Base-by-base conservation (phyloP, 2,329 filamentous ascomycete genomes). In the Geosmithia putterillii region DNA sequence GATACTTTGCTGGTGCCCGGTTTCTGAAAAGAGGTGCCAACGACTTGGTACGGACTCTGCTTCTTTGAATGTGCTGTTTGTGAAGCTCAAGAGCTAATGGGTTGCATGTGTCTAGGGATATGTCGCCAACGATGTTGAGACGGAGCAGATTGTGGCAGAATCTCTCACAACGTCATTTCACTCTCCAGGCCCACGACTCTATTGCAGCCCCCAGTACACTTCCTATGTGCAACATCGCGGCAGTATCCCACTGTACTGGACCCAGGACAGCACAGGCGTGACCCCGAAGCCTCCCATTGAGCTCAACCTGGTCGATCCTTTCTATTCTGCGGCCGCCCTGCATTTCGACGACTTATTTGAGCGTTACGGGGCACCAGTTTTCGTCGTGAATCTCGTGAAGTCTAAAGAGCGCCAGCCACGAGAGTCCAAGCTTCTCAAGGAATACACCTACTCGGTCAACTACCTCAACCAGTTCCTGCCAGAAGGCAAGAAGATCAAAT, bases 41-140 rank as follows among this genome's bases (percentile, higher is more conserved):
- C 55, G 92, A 98, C 59, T 60, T 89, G 45, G 69, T 71, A 62
- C 40, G 57, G 50, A 40, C 14, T 25, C 12, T 23, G 7, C 23
- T 19, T 28, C 9, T 14, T 40, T 3, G 38, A 3, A 14, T 19
- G 7, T 25, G 23, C 23, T 25, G 10, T 25, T 10, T 25, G 23
- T 32, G 28, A 32, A 32, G 28, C 41, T 45, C 36, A 43, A n/a
- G 3, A 32, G 17, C 36, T 8, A 9, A 8, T 28, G 18, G 41
- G 40, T 44, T 42, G n/a, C 45, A n/a, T 15, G 14, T 32, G 6
- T 7, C 15, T 39, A 70, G 57, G 90, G 92, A 14, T 94, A 94
- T 58, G 92, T 98, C 44, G 94, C 92, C 42, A 98, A 98, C 57
- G 94, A 98, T 61, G 92, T 98, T 20, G 94, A 98, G 63, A 96